Evolutionary conservation across 148 eudicot genomes (phyloP).

Genomic region (Agrostemma githago): DNA sequence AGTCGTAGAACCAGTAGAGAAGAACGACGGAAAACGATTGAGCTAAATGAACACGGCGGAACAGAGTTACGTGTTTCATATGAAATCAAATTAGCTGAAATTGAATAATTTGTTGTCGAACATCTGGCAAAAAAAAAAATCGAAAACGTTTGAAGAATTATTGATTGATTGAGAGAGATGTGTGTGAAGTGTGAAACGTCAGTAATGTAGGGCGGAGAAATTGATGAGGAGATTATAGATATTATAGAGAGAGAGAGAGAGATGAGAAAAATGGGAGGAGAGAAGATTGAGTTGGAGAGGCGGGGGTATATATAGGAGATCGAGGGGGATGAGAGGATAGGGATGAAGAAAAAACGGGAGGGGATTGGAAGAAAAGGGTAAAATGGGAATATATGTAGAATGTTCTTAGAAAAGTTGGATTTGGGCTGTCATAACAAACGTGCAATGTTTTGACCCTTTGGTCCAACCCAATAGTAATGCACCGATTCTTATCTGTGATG

Average conservation of each 20-base stretch:
- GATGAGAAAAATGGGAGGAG: neutral
- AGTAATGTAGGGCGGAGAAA: neutral
- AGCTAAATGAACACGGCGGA: conserved; percentile 46
- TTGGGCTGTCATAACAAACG: conserved; percentile 3
- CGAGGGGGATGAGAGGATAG: neutral
- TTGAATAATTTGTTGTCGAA: neutral
- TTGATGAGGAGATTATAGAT: neutral
- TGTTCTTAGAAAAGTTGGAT: conserved; percentile 4
- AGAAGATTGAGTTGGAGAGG: neutral
- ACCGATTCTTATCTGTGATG: too few species aligned
- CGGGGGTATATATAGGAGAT: conserved; percentile 14
- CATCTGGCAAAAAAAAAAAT: neutral
- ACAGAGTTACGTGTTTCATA: conserved; percentile 42
- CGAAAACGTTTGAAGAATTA: neutral
- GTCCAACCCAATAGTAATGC: too few species aligned
- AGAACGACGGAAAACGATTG: conserved; percentile 74
- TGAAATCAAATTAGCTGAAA: neutral
- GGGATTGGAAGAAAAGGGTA: neutral
- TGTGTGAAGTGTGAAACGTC: neutral
- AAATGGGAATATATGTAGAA: neutral
- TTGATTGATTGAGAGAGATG: neutral
- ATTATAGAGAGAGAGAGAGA: neutral
- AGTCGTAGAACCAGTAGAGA: conserved; percentile 71
- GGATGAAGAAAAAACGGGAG: neutral
- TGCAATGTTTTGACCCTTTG: conserved; percentile 1